A percentile compares a stretch with the other conserved stretches of the same genome.
These are phyloP conservation scores for Heracleum sosnowskyi DNA, from an alignment of 129 eudicot genomes.

Conservation along the genomic window DNA sequence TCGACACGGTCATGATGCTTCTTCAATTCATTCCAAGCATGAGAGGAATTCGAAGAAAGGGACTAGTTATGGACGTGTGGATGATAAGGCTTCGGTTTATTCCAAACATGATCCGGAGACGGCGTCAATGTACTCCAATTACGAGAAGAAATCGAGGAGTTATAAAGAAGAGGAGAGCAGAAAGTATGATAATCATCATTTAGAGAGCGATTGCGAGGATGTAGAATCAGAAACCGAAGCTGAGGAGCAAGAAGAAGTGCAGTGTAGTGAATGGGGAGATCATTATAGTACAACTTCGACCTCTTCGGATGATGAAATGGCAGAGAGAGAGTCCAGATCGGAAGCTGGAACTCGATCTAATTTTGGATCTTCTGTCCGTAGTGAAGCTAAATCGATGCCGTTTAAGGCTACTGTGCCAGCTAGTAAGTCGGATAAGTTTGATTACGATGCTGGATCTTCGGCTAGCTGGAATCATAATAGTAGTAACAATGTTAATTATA, in stretches of 20 bases:
- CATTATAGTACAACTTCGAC: constrained; percentile 59
- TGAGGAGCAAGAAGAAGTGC: constrained; percentile 86
- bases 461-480: constrained; percentile 50
- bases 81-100: constrained; percentile 37
- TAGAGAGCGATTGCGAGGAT: constrained; percentile 28
- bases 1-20: constrained; percentile 21
- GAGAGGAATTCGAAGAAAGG: constrained; percentile 15
- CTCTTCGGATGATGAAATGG: constrained; percentile 44
- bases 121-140: constrained; percentile 35
- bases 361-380: constrained; percentile 53
- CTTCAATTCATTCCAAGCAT: constrained; percentile 31
- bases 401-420: constrained; percentile 14
- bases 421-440: constrained; percentile 42
- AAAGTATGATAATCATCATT: constrained; percentile 10
- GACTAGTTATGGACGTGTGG: background rate
- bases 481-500: constrained; percentile 19
- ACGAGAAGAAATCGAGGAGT: constrained; percentile 3
- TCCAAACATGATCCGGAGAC: constrained; percentile 11
- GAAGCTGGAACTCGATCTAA: constrained; percentile 54
- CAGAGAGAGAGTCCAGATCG: constrained; percentile 57
- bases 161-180: background rate
- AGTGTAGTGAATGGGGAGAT: constrained; percentile 94
- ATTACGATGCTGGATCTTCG: constrained; percentile 55
- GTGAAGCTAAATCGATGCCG: constrained; percentile 30
- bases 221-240: constrained; percentile 35